Evolutionary conservation across 768 basidiomycete species (phyloP).

Genomic region (Rhodosporidiobolus odoratus): DNA sequence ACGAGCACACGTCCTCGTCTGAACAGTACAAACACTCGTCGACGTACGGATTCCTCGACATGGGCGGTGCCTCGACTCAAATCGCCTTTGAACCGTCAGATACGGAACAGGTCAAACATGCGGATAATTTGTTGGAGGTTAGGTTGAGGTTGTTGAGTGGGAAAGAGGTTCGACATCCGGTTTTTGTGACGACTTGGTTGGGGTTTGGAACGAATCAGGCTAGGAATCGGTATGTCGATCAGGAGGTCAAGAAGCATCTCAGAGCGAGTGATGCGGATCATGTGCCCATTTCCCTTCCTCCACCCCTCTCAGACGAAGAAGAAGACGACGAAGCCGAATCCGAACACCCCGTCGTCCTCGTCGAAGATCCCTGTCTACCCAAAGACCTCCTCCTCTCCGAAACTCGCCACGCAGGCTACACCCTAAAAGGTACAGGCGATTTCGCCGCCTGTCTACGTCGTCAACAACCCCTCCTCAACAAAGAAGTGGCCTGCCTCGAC

Average conservation of each 20-base stretch:
- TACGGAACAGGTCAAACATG: constrained; percentile 53
- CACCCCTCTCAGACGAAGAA: too few species aligned
- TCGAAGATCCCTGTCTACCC: constrained; percentile 88
- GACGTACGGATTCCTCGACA: constrained; percentile 96
- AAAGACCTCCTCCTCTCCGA: constrained; percentile 63
- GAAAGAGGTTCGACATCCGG: constrained; percentile 77
- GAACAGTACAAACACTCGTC: constrained; percentile 56
- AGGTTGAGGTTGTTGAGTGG: constrained; percentile 74
- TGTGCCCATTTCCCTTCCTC: too few species aligned
- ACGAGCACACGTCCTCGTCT: constrained; percentile 46
- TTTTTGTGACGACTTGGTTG: constrained; percentile 97
- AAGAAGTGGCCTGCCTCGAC: constrained; percentile 72
- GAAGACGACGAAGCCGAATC: constrained; percentile 11
- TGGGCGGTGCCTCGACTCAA: constrained; percentile 98
- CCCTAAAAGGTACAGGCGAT: constrained; percentile 76
- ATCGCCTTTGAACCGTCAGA: constrained; percentile 87
- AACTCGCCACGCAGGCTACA: constrained; percentile 56
- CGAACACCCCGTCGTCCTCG: constrained; percentile 43
- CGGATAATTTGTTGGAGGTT: constrained; percentile 70
- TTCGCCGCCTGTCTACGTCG: constrained; percentile 74
- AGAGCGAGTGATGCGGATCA: constrained; percentile 28
- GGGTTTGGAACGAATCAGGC: constrained; percentile 98
- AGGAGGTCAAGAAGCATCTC: constrained; percentile 51
- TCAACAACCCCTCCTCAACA: constrained; percentile 75
- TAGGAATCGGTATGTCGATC: constrained; percentile 81